A percentile compares a stretch with the other conserved stretches of the same genome.
These are phyloP conservation scores for Debaryomyces subglobosus DNA, from an alignment of 1,139 yeast genomes.

Conservation along the genomic window DNA sequence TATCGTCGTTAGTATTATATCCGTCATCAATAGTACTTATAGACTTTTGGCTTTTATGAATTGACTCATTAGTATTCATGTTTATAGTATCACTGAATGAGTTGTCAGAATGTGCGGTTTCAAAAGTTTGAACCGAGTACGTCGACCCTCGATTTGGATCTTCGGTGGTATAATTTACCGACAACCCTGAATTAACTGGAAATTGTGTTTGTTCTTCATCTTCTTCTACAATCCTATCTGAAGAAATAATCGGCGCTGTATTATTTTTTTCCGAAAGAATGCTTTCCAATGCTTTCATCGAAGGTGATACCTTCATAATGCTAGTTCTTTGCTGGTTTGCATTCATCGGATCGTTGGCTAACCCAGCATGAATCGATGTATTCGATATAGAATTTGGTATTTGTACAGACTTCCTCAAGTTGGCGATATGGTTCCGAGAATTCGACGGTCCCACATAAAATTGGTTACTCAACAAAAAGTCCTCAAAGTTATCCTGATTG, in stretches of 20 bases:
- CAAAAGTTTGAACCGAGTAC: constrained; percentile 32
- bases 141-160: constrained; percentile 19
- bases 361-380: constrained; percentile 25
- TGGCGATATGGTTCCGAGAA: constrained; percentile 41
- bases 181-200: constrained; percentile 6
- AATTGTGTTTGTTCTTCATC: constrained; percentile 23
- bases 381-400: constrained; percentile 46
- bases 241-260: background rate
- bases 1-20: constrained; percentile 22
- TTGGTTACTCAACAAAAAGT: constrained; percentile 21
- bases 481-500: constrained; percentile 15
- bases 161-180: constrained; percentile 8
- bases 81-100: constrained; percentile 12
- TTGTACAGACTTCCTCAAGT: constrained; percentile 52
- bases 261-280: constrained; percentile 38
- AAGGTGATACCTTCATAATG: constrained; percentile 56
- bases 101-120: constrained; percentile 28
- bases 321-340: constrained; percentile 20
- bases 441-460: constrained; percentile 21
- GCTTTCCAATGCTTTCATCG: constrained; percentile 54
- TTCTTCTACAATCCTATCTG: constrained; percentile 25
- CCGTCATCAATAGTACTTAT: constrained; percentile 24
- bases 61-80: background rate
- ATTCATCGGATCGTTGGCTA: constrained; percentile 7
- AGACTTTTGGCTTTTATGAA: constrained; percentile 14